Evolutionary conservation across 208 protist genomes (phyloP), one percentile per base, ranked within the genome.

Genomic region (Acanthamoeba triangularis): DNA sequence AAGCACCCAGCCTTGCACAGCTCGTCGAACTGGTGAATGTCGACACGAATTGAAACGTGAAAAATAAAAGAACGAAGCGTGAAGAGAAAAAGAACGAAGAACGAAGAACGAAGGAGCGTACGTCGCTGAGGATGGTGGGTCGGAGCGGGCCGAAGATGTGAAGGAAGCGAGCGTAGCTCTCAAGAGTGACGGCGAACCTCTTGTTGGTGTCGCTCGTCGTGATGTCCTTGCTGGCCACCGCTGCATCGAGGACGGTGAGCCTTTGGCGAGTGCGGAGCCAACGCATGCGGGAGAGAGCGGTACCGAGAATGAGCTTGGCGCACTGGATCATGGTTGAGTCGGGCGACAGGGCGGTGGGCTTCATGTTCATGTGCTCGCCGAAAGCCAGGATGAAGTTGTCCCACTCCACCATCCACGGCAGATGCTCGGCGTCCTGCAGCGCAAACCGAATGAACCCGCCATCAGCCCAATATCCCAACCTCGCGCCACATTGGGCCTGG

Each of bases 211-310:
- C 20, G 84, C 59, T 44, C n/a, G 56, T 30, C 28, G 84, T 91
- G 20, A 56, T 28, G 41, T 91, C 84, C 84, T 91, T 91, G 84
- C 47, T 30, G 35, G 72, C 84, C 84, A 56, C 84, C 54, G 84
- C 84, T 91, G 30, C 59, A 65, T 23, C 16, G 20, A 63, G 0
- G 56, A n/a, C 8, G 44, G 7, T 47, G 44, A 47, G 44, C 10
- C 44, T 0, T 2, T 47, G 44, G 44, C 7, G 44, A 13, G 44
- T 47, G 44, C 44, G 44, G 44, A 14, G 2, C 10, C 54, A 59
- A 59, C 10, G 3, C 54, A 59, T 14, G 18, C 18, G 54, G 1
- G 54, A 14, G 54, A 14, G 13, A 25, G 35, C 5, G 1, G 54
- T 56, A 44, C 20, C 59, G 18, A 33, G n/a, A 3, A 69, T 41